Percentiles rank a stretch among this genome's conserved stretches.
phyloP scores from a whole-genome alignment of 2,329 filamentous ascomycete genomes.

The Exophiala aquamarina region DNA sequence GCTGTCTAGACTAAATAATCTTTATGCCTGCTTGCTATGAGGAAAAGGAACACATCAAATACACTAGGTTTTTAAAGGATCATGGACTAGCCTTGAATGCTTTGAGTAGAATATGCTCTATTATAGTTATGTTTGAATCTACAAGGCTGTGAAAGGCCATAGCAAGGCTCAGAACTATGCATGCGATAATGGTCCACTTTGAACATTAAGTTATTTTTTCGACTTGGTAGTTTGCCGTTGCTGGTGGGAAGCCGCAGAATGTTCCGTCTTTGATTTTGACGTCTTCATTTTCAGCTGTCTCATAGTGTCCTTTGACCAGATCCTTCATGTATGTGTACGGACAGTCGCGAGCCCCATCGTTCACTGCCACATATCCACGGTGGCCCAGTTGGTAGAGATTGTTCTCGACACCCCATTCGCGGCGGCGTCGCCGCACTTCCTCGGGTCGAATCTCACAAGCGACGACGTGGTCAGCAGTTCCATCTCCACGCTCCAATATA shows the following conservation, averaged over 20 bases:
- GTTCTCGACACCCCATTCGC: conserved; percentile 10
- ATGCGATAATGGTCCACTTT: no score
- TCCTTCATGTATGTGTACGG: conserved; percentile 12
- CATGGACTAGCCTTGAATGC: no score
- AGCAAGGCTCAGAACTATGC: no score
- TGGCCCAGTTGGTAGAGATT: conserved; percentile 12
- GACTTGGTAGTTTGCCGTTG: no score
- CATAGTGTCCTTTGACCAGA: not conserved
- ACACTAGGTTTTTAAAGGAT: not conserved
- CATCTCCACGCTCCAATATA: conserved; percentile 2
- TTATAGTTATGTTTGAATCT: no score
- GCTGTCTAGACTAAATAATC: not conserved
- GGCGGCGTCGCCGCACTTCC: conserved; percentile 5
- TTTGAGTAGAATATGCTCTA: no score
- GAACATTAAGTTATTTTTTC: no score
- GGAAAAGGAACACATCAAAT: not conserved
- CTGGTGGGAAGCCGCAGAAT: conserved; percentile 8
- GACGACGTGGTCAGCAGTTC: conserved; percentile 4
- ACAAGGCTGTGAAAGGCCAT: no score
- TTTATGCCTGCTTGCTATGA: not conserved
- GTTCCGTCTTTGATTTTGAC: conserved; percentile 5
- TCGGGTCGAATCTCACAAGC: conserved; percentile 8
- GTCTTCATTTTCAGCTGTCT: conserved; percentile 3
- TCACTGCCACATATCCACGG: conserved; percentile 10
- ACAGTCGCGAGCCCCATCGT: conserved; percentile 4